These are phyloP conservation scores for Microbotryomycetes sp. DNA, from an alignment of 1,284 basidiomycete species.

Conservation along the genomic window DNA sequence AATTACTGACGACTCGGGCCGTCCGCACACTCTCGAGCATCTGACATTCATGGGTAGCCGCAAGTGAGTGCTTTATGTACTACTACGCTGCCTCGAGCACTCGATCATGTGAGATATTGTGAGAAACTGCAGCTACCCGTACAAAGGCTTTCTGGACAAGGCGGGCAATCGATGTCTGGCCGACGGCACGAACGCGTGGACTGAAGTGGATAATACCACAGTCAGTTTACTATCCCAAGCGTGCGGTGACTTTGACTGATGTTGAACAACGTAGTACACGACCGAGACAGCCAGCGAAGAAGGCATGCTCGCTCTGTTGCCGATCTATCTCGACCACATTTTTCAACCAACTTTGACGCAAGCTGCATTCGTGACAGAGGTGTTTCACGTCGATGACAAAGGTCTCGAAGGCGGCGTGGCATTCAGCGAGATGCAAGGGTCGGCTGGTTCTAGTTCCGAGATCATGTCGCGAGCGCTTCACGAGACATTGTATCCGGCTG, in stretches of 20 bases:
- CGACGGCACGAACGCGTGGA: constrained; percentile 68
- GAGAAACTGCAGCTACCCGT: constrained; percentile 74
- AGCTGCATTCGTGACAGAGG: constrained; percentile 84
- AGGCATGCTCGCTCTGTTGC: neutral
- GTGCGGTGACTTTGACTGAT: neutral
- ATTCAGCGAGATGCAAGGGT: constrained; percentile 86
- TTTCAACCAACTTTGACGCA: constrained; percentile 90
- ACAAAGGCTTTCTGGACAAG: constrained; percentile 91
- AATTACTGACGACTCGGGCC: constrained; percentile 85
- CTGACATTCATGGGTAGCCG: constrained; percentile 16
- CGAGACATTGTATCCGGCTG: constrained; percentile 65
- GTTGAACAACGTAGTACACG: neutral
- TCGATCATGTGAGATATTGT: constrained; percentile 12
- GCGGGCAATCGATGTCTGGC: constrained; percentile 92
- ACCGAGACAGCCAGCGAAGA: constrained; percentile 48
- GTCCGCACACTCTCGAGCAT: constrained; percentile 86
- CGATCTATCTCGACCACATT: constrained; percentile 53
- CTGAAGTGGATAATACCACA: constrained; percentile 45
- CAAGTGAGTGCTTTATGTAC: neutral
- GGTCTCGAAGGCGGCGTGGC: constrained; percentile 93
- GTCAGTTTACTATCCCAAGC: constrained; percentile 2
- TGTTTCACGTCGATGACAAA: constrained; percentile 67
- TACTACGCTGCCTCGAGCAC: constrained; percentile 35
- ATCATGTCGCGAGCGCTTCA: constrained; percentile 80
- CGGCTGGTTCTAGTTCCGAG: constrained; percentile 83